Evolutionary conservation across 2,329 filamentous ascomycete species (phyloP).

Genomic region (Fusarium denticulatum): DNA sequence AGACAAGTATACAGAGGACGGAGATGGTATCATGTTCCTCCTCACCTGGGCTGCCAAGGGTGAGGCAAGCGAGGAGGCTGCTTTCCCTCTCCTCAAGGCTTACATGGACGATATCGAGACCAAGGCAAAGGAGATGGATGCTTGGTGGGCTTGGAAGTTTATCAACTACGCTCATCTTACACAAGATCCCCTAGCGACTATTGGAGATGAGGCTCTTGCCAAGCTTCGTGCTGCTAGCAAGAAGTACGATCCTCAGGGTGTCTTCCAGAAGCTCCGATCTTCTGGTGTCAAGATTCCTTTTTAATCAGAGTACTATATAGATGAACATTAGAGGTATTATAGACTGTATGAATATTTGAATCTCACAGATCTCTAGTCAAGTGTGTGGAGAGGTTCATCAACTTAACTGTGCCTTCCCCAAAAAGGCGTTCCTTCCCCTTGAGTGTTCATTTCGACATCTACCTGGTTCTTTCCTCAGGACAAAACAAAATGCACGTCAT

Average conservation of each 20-base stretch:
- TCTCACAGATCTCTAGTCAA: too few species aligned
- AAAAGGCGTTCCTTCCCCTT: too few species aligned
- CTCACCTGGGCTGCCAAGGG: constrained; percentile 45
- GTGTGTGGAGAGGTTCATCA: too few species aligned
- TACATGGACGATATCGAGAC: constrained; percentile 47
- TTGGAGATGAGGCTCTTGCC: constrained; percentile 51
- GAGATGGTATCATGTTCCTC: constrained; percentile 48
- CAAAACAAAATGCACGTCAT: too few species aligned
- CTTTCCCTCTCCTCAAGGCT: constrained; percentile 49
- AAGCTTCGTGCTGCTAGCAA: constrained; percentile 45
- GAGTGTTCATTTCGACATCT: too few species aligned
- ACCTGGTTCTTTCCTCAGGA: too few species aligned
- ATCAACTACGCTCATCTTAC: constrained; percentile 56
- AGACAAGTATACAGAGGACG: constrained; percentile 42
- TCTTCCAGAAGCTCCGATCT: constrained; percentile 50
- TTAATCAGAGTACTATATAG: neutral
- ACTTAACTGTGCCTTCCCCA: too few species aligned
- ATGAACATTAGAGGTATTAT: neutral
- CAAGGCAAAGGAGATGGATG: constrained; percentile 38
- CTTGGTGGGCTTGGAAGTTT: constrained; percentile 49
- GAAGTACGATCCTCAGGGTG: constrained; percentile 52
- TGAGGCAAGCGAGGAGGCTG: constrained; percentile 47
- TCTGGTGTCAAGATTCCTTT: constrained; percentile 49
- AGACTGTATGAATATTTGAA: neutral
- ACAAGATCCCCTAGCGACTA: constrained; percentile 51